Base-by-base conservation (phyloP, 1,139 yeast genomes). In the Taphrina sp. region DNA sequence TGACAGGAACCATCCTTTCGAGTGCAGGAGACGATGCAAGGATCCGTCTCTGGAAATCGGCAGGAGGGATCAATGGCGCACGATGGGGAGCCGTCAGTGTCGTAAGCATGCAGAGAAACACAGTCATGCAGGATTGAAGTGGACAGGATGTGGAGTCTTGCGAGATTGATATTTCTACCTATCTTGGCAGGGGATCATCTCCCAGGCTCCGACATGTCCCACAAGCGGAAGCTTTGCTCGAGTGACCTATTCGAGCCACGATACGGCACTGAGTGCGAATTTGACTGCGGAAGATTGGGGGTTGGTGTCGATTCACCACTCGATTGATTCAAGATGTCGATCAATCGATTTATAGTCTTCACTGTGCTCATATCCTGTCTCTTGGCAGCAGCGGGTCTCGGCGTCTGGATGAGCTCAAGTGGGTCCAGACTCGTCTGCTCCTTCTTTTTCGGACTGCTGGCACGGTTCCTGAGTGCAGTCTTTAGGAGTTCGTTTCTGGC, bases 21-120 rank as follows among this genome's bases (percentile, higher is more conserved):
- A 85, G 95, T 47, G 89, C 96, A 2, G 98, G 98, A 12, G 96
- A 90, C 66, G 98, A 92, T 66, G 97, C 96, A 3, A 82, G 84
- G 62, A 82, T 92, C 16, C 76, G 96, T 64, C 75, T 92, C 62
- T 92, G 97, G 96, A 92, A 92, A 70, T 35, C 41, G 5, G 52
- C 52, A 4, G 52, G 47, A n/a, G 47, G 47, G 3, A 38, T 29
- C 29, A 43, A 43, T 20, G 47, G 47, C 19, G 47, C 47, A 16
- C 12, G 47, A 19, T 43, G 47, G 47, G 47, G 47, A 10, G 17
- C 47, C 24, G 47, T 43, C 47, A 43, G 26, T 20, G 31, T 43
- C 20, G 47, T 33, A 26, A 31, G 37, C 37, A 43, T 43, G 47
- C 38, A 43, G 26, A 29, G 26, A 17, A 16, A 29, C 10, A 19